Base-by-base conservation (phyloP, 2,329 filamentous ascomycete species). In the Aspergillus melleus region DNA sequence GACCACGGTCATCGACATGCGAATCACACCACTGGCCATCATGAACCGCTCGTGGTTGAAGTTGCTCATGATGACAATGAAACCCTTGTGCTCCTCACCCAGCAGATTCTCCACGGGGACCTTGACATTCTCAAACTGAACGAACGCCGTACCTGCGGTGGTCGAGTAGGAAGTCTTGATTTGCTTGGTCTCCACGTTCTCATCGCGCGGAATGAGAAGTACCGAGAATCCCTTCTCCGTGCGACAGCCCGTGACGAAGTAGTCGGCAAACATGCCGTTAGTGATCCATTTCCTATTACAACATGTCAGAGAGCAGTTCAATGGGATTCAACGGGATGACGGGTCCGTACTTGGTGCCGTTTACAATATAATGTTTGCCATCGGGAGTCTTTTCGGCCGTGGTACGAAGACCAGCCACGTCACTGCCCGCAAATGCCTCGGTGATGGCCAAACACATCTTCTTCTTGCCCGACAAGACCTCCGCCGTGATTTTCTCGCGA, bases 401-500 rank as follows among this genome's bases (percentile, higher is more conserved):
- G 0, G 91, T 95, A 62, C 89, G 83, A 42, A 96, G 81, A 16
- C 90, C 87, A 14, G 91, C 90, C 4, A 96, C 91, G 74, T 96
- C 92, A 42, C 85, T 89, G 14, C 91, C 91, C 16, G 91, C 91
- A 76, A 96, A 95, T 0, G 92, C 91, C 77, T 96, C 92, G 1
- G 91, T 95, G 70, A 96, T 92, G 55, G 91, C 91, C 3, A 96
- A 81, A 71, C 89, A 94, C 72, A 95, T 91, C 82, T 93, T 93
- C 85, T 95, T 95, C 82, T 88, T 86, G 61, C 91, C 91, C 50
- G 84, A 86, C 65, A 96, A 84, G 50, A 91, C 88, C 68, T 95
- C 90, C 39, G 87, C 81, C 36, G 87, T 85, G 51, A 96, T 82
- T 55, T 82, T 82, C 66, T 88, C 83, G 77, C 88, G 88, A 68